Base-by-base conservation (phyloP, 345 rosid genomes). In the Lenwebbia sp. region DNA sequence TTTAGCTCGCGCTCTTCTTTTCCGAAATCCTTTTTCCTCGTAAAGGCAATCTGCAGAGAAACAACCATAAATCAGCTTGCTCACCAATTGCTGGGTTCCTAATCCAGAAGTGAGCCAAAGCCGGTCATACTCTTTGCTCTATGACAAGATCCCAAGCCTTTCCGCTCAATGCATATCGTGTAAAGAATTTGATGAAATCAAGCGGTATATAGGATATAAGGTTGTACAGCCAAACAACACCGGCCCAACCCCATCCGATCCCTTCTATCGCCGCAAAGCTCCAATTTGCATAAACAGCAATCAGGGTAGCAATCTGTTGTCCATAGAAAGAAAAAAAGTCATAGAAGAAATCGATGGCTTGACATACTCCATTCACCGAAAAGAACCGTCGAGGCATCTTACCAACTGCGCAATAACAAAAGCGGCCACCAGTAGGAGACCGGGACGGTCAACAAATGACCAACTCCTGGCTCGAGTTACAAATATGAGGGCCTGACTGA, bases 401-500 rank as follows among this genome's bases (percentile, higher is more conserved):
- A 78, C 87, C 85, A 78, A 60, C 26, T 85, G 83, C 6, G 86
- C 70, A 23, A 54, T 11, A 33, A 85, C 54, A 47, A 85, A 85
- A 49, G 86, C 86, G 9, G 52, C 40, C 22, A 15, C 83, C 28
- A 85, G 65, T 1, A 85, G 84, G 70, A 85, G 87, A 25, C 84
- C 87, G 2, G 87, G 87, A 25, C 87, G 83, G 41, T 76, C 74
- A 8, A 78, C 83, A 25, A 58, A 85, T 14, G 87, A 85, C 84
- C 87, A 76, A 55, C 87, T 78, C 74, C 84, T 55, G 17, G 83
- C 75, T 56, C 83, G 83, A 26, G 84, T 44, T 49, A 94, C 94
- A 53, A 94, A 92, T 87, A 93, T 93, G 55, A 94, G 96, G 84
- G 94, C 96, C 89, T 94, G 96, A 83, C 96, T 94, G 78, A 92